These are phyloP conservation scores for Diaporthe caulivora DNA, from an alignment of 2,329 filamentous ascomycete genomes.

Conservation along the genomic window DNA sequence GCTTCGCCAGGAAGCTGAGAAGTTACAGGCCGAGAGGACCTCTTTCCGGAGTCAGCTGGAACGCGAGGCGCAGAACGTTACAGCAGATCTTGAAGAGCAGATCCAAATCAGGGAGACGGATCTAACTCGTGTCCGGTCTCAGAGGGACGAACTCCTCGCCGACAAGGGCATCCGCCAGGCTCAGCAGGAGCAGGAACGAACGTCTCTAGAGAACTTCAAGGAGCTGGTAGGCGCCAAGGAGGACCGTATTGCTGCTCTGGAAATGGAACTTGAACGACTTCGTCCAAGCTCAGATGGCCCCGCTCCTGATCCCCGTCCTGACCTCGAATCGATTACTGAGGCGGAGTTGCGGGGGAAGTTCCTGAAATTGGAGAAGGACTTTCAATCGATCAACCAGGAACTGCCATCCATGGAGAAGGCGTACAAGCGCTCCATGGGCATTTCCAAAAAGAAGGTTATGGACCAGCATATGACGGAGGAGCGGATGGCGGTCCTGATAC, in stretches of 20 bases:
- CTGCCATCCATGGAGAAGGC: conserved; percentile 90
- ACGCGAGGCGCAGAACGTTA: conserved; percentile 78
- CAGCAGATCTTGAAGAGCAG: conserved; percentile 84
- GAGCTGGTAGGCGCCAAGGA: conserved; percentile 85
- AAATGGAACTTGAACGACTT: conserved; percentile 84
- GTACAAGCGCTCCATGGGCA: conserved; percentile 87
- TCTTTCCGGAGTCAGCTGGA: conserved; percentile 85
- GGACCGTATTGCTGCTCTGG: conserved; percentile 82
- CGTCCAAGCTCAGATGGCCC: conserved; percentile 61
- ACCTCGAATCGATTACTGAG: conserved; percentile 69
- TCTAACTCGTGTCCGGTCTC: conserved; percentile 84
- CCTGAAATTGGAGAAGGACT: conserved; percentile 81
- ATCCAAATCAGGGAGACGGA: conserved; percentile 86
- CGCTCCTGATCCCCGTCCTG: conserved; percentile 58
- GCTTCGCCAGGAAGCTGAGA: conserved; percentile 86
- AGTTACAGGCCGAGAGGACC: conserved; percentile 85
- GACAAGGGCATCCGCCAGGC: conserved; percentile 85
- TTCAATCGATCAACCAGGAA: conserved; percentile 87
- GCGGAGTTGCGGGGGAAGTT: conserved; percentile 83
- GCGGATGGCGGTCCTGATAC: conserved; percentile 77
- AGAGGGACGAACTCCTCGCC: conserved; percentile 86
- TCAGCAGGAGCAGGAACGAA: conserved; percentile 80
- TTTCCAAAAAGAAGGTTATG: conserved; percentile 88
- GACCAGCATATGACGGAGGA: conserved; percentile 84
- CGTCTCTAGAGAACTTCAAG: conserved; percentile 78